Conservation (phyloP, 2,329 filamentous ascomycete species). For the Calcarisporium arbuscula region DNA sequence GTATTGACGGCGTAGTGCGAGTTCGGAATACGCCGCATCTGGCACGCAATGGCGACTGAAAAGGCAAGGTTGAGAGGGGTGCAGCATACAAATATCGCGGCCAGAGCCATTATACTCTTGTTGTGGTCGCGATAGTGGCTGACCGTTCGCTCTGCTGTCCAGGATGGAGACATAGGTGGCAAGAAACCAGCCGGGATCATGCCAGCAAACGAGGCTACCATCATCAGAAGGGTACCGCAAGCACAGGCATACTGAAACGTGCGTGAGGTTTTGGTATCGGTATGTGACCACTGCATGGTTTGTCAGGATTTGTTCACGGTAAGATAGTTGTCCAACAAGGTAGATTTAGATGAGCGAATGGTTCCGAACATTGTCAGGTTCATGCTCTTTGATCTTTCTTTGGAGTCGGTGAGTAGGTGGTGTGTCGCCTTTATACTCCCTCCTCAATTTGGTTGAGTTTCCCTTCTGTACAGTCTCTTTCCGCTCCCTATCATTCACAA, state of each 20-base stretch:
- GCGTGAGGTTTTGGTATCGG: no score
- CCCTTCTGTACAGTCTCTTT: no score
- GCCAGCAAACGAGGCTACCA: not conserved
- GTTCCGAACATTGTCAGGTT: no score
- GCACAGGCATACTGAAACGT: not conserved
- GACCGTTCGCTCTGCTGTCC: slow-evolving; percentile 5
- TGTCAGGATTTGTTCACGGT: no score
- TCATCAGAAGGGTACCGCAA: not conserved
- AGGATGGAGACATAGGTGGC: slow-evolving; percentile 1
- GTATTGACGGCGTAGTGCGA: not conserved
- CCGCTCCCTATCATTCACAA: no score
- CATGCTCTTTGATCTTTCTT: no score
- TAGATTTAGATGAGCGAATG: no score
- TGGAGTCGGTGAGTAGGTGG: no score
- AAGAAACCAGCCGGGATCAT: slow-evolving; percentile 2
- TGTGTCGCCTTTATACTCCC: no score
- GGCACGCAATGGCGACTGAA: not conserved
- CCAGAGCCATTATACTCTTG: slow-evolving; percentile 4
- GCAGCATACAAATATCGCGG: slow-evolving; percentile 2
- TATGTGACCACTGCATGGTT: no score
- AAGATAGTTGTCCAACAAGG: no score
- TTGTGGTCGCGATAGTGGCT: slow-evolving; percentile 6
- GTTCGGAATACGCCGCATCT: slow-evolving; percentile 8
- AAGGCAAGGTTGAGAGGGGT: slow-evolving; percentile 2
- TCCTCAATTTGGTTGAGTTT: no score